Conservation (phyloP, 805 yeast species). For the Tetrapisispora nanseiensis region DNA sequence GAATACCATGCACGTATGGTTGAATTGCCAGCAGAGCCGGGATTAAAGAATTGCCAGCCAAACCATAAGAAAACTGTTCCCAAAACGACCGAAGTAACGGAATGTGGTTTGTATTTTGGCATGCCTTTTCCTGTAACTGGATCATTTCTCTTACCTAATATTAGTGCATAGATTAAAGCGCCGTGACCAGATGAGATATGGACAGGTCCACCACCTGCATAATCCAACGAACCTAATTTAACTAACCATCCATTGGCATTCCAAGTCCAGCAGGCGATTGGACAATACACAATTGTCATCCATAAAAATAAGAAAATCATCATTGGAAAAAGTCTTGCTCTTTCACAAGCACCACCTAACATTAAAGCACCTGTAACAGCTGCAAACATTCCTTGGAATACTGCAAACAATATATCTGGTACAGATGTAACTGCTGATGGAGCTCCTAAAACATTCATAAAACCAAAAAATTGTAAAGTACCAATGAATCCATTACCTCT, state of each 20-base stretch:
- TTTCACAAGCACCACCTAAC: conserved; percentile 97
- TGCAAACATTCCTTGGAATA: conserved; percentile 96
- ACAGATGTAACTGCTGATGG: conserved; percentile 55
- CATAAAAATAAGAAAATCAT: conserved; percentile 88
- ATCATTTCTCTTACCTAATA: conserved; percentile 88
- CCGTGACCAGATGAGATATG: conserved; percentile 92
- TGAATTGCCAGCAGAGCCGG: conserved; percentile 94
- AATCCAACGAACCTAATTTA: conserved; percentile 77
- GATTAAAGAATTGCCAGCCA: conserved; percentile 95
- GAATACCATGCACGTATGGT: conserved; percentile 93
- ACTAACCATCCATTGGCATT: conserved; percentile 86
- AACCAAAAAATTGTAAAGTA: conserved; percentile 66
- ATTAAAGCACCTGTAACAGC: conserved; percentile 83
- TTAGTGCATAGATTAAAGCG: conserved; percentile 86
- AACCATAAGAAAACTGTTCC: conserved; percentile 96
- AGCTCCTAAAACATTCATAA: conserved; percentile 74
- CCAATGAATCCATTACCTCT: conserved; percentile 65
- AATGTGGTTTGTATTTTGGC: conserved; percentile 90
- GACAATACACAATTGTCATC: conserved; percentile 93
- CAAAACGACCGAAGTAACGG: conserved; percentile 78
- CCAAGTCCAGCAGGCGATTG: conserved; percentile 98
- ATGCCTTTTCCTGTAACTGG: conserved; percentile 51
- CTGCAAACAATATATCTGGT: conserved; percentile 87
- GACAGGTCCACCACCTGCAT: conserved; percentile 98
- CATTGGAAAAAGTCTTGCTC: conserved; percentile 94